Conservation (phyloP, 805 yeast species). For the Starmerella cellae region DNA sequence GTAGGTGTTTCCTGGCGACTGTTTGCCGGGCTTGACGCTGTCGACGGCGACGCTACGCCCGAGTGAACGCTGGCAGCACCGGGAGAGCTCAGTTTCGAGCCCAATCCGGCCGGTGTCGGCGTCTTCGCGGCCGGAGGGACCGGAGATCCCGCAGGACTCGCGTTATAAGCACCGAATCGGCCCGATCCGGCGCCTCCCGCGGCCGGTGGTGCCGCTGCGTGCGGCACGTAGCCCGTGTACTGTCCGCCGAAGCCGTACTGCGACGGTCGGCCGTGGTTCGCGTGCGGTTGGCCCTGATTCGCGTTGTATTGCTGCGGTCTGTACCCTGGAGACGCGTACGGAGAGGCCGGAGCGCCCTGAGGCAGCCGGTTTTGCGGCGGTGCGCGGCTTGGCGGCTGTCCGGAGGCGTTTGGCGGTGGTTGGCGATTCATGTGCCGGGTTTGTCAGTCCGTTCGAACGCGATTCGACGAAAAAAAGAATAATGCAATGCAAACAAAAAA, state of each 20-base stretch:
- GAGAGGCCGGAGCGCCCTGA: neutral
- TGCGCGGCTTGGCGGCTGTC: no score
- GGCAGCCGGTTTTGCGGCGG: no score
- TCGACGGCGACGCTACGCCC: neutral
- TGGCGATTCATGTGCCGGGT: no score
- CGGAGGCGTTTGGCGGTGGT: no score
- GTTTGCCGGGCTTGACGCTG: neutral
- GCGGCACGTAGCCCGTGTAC: neutral
- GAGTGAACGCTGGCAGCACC: neutral
- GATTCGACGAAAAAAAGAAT: no score
- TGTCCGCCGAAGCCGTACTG: neutral
- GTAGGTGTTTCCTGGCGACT: neutral
- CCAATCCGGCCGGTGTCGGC: neutral
- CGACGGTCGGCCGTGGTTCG: conserved; percentile 7
- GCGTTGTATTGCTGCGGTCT: conserved; percentile 1
- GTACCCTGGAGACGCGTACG: conserved; percentile 1
- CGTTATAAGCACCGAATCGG: neutral
- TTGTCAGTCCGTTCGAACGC: no score
- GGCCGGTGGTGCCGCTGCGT: neutral
- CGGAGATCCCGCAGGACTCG: neutral
- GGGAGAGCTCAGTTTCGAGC: neutral
- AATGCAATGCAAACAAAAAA: no score
- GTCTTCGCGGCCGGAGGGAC: neutral
- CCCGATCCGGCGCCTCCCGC: neutral
- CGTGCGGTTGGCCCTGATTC: conserved; percentile 8